Percentiles rank a stretch among this genome's conserved stretches.
phyloP scores from a whole-genome alignment of 2,329 filamentous ascomycete genomes.

The Alternaria conjuncta region DNA sequence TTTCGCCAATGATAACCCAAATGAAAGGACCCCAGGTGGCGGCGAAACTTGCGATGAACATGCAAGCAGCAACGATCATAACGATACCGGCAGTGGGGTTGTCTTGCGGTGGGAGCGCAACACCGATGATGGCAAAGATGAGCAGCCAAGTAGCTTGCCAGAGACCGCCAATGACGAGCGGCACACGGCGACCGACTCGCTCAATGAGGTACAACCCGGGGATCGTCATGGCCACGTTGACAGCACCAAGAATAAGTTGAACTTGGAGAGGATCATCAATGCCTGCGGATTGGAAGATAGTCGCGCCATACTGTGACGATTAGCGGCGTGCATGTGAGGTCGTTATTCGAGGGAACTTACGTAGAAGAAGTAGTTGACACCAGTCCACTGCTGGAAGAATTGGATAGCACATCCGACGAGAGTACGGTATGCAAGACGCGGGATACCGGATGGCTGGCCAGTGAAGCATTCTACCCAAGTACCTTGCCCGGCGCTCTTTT shows the following conservation, averaged over 20 bases:
- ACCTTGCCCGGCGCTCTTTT: constrained; percentile 36
- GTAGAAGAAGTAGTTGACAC: constrained; percentile 61
- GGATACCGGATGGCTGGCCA: constrained; percentile 46
- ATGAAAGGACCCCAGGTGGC: constrained; percentile 67
- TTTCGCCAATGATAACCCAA: constrained; percentile 54
- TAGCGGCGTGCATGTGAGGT: background rate
- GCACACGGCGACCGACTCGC: constrained; percentile 70
- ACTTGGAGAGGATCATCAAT: constrained; percentile 66
- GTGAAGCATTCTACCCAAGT: constrained; percentile 42
- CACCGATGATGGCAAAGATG: constrained; percentile 58
- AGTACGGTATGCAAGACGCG: constrained; percentile 48
- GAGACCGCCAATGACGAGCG: constrained; percentile 68
- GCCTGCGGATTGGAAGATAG: constrained; percentile 71
- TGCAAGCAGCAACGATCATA: constrained; percentile 75
- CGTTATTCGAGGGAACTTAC: constrained; percentile 13
- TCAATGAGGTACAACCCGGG: constrained; percentile 73
- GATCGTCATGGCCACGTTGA: constrained; percentile 73
- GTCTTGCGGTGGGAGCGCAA: constrained; percentile 51
- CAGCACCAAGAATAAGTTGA: constrained; percentile 55
- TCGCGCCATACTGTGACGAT: constrained; percentile 65
- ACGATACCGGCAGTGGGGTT: constrained; percentile 62
- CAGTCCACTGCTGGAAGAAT: constrained; percentile 45
- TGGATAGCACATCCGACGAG: constrained; percentile 37
- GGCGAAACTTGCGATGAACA: constrained; percentile 77
- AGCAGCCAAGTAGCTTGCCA: constrained; percentile 73